Conservation (phyloP, 176 grass and related monocot genomes). For the Chrysopogon serrulatus region DNA sequence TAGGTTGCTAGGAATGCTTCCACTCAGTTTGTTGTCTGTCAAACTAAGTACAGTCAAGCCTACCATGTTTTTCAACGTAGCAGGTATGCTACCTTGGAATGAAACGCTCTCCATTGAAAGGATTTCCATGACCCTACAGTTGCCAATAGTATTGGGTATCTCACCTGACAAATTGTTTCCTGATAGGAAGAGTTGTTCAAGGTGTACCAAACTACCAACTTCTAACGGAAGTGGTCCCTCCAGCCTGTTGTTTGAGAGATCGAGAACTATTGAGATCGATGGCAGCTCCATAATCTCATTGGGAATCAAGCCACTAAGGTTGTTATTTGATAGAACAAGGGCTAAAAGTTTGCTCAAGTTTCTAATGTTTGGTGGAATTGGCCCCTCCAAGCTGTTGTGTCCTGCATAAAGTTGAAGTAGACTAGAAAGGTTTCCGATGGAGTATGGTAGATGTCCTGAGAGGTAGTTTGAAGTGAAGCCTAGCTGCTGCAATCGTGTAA, state of each 20-base stretch:
- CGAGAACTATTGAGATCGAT: not conserved
- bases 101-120: constrained; percentile 21
- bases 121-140: constrained; percentile 11
- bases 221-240: constrained; percentile 2
- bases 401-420: not conserved
- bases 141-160: constrained; percentile 17
- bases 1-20: not conserved
- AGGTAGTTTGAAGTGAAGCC: not conserved
- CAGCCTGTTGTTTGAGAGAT: not conserved
- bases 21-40: constrained; percentile 5
- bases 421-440: not conserved
- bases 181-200: not conserved
- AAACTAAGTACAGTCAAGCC: constrained; percentile 18
- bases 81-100: constrained; percentile 35
- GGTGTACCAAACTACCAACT: not conserved
- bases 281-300: not conserved
- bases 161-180: constrained; percentile 22
- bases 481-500: not conserved
- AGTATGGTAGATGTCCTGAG: not conserved
- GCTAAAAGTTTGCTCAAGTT: not conserved
- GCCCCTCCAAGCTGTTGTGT: not conserved
- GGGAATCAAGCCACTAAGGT: not conserved
- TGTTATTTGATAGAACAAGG: not conserved
- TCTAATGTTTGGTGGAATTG: not conserved
- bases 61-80: not conserved